Evolutionary conservation across 441 rosid species (phyloP), one percentile per base, ranked within the genome.

Genomic region (Erodium texanum): DNA sequence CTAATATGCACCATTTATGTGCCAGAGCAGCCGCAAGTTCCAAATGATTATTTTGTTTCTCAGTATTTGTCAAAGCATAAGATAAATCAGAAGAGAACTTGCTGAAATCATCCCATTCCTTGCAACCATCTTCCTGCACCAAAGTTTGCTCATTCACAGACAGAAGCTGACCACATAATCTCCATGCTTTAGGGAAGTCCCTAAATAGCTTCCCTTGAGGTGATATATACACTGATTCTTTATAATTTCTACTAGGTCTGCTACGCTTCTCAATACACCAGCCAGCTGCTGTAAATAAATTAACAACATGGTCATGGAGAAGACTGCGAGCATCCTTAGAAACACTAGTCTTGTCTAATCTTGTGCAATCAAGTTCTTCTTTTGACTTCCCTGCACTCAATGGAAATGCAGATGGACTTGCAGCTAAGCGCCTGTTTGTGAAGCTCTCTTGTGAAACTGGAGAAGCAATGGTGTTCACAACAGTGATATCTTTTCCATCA

Each of bases 371-470:
- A n/a, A n/a, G n/a, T n/a, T n/a, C n/a, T n/a, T n/a, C n/a, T n/a
- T n/a, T n/a, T n/a, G n/a, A n/a, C n/a, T n/a, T n/a, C 67, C 76
- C 71, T 54, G 72, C 70, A 67, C 70, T 71, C 67, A 72, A 62
- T 65, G 75, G 69, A 75, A 78, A 69, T 14, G 76, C 70, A 68
- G 86, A 73, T 70, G 85, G 88, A 73, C 77, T 76, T 36, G 77
- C 76, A 70, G 77, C 79, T 68, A 79, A 72, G 68, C 80, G 73
- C 78, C 70, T 79, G 19, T 84, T 70, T 18, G 84, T 87, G 63
- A 76, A 76, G 76, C 95, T 88, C 85, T 91, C 97, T 80, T 91
- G 89, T 68, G 95, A 87, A 75, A 83, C 81, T 50, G 99, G 93
- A 32, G 95, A 91, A 34, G 92, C 81, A 76, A 80, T 82, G 72